phyloP scores from a whole-genome alignment of 2,329 filamentous ascomycete genomes.

The Penicillium janthinellum region DNA sequence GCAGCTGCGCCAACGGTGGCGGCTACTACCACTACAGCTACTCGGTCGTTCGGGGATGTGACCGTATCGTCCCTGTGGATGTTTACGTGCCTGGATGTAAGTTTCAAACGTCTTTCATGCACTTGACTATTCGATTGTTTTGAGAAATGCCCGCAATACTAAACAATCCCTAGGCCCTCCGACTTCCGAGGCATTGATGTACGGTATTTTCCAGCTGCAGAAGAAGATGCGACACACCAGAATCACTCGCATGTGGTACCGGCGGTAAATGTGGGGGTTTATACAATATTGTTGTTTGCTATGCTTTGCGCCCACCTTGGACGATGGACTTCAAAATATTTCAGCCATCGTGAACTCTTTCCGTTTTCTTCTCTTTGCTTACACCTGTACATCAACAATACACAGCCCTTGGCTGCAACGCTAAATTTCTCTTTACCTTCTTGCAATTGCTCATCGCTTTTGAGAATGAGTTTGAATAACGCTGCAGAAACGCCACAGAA shows the following conservation, averaged over 20 bases:
- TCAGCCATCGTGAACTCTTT: constrained; percentile 24
- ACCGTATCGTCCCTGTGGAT: constrained; percentile 80
- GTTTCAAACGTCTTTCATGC: constrained; percentile 35
- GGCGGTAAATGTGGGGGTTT: constrained; percentile 41
- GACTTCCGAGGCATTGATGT: constrained; percentile 59
- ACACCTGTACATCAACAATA: constrained; percentile 27
- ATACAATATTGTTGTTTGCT: constrained; percentile 13
- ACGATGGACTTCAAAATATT: constrained; percentile 23
- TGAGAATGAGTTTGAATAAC: neutral
- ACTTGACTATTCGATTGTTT: neutral
- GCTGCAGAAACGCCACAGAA: neutral
- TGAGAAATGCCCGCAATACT: constrained; percentile 3
- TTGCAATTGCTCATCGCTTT: neutral
- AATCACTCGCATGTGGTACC: constrained; percentile 61
- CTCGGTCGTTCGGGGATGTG: constrained; percentile 73
- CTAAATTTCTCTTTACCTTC: neutral
- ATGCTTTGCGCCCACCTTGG: constrained; percentile 15
- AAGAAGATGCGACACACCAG: constrained; percentile 70
- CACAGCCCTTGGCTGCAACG: constrained; percentile 8
- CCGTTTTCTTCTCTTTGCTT: constrained; percentile 28
- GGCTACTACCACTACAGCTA: constrained; percentile 91
- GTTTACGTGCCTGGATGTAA: constrained; percentile 81
- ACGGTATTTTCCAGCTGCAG: constrained; percentile 75
- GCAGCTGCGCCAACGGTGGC: constrained; percentile 81
- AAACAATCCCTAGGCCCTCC: constrained; percentile 46